phyloP scores from a whole-genome alignment of 2,329 filamentous ascomycete species.

The Fusarium circinatum region DNA sequence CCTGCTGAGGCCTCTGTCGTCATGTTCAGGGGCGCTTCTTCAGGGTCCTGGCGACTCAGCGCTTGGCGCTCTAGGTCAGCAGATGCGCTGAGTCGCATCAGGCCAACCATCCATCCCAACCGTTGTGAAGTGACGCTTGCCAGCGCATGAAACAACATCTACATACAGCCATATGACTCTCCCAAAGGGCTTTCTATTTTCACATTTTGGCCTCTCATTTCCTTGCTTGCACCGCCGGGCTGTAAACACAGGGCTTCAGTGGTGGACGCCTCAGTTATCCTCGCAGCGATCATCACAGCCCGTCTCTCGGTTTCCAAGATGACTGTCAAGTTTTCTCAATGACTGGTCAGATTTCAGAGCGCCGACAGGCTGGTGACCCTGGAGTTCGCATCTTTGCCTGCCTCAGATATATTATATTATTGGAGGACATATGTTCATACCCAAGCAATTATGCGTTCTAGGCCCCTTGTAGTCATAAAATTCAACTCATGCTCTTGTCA shows the following conservation, averaged over 20 bases:
- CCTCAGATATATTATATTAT: not conserved
- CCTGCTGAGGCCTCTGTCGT: conserved; percentile 37
- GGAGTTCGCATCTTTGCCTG: conserved; percentile 21
- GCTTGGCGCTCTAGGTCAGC: conserved; percentile 37
- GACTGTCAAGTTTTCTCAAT: conserved; percentile 30
- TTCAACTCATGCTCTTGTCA: not conserved
- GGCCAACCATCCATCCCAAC: conserved; percentile 23
- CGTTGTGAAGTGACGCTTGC: conserved; percentile 30
- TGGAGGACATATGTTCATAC: not conserved
- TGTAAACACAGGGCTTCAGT: conserved; percentile 5
- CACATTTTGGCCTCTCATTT: conserved; percentile 31
- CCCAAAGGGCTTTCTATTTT: conserved; percentile 12
- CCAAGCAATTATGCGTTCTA: not conserved
- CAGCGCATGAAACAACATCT: conserved; percentile 43
- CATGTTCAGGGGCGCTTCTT: conserved; percentile 37
- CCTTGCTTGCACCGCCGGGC: conserved; percentile 21
- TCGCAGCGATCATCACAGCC: conserved; percentile 22
- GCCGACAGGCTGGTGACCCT: conserved; percentile 9
- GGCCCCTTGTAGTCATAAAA: not conserved
- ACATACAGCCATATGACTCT: conserved; percentile 41
- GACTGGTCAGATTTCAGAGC: conserved; percentile 35
- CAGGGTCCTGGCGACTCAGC: conserved; percentile 39
- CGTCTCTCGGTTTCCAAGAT: conserved; percentile 31
- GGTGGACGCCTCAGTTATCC: conserved; percentile 4
- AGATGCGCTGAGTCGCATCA: conserved; percentile 36